These are phyloP conservation scores for Eleusine coracana DNA, from an alignment of 176 grass and related monocot genomes.

Conservation along the genomic window DNA sequence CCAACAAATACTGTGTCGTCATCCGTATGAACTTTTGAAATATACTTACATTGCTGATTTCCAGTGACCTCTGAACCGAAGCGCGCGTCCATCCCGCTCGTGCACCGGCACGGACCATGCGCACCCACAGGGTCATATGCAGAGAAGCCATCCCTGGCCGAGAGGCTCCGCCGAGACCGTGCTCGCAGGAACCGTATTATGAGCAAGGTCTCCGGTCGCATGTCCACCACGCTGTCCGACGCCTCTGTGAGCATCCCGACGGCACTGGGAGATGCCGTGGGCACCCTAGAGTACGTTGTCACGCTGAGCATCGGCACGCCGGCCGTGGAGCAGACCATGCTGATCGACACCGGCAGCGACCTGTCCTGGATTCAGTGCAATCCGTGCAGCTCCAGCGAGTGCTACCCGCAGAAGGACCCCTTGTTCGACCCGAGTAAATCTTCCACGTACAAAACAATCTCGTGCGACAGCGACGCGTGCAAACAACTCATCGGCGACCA, in stretches of 20 bases:
- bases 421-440: neutral
- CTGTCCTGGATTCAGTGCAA: slow-evolving; percentile 85
- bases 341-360: slow-evolving; percentile 84
- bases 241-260: neutral
- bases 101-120: slow-evolving; percentile 32
- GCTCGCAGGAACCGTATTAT: neutral
- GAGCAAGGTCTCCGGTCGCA: neutral
- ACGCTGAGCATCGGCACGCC: neutral
- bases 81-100: slow-evolving; percentile 19
- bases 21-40: too few relatives aligned
- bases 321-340: neutral
- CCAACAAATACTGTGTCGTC: too few relatives aligned
- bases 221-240: neutral
- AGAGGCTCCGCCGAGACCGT: neutral
- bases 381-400: slow-evolving; percentile 31
- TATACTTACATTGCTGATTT: neutral
- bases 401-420: slow-evolving; percentile 2
- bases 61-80: neutral
- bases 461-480: neutral
- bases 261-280: neutral
- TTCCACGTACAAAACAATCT: neutral
- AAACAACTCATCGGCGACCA: neutral
- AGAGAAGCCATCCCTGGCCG: neutral
- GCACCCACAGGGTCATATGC: fast-evolving
- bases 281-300: neutral